Evolutionary conservation across 2,329 filamentous ascomycete species (phyloP).

Genomic region (Arthrinium phaeospermum): DNA sequence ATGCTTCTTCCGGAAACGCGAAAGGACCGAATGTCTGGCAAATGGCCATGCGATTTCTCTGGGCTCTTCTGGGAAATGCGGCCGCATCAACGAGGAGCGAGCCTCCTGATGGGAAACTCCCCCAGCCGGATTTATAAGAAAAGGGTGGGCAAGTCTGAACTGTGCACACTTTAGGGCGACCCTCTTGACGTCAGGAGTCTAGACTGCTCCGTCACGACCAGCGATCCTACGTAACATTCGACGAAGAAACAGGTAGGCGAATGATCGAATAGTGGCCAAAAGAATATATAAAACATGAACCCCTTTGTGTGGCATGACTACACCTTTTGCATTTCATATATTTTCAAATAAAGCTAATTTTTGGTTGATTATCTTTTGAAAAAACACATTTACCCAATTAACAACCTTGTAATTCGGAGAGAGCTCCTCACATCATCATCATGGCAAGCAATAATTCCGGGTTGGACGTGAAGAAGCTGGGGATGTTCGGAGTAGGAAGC

Average conservation of each 20-base stretch:
- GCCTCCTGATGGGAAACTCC: background rate
- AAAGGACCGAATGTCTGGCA: background rate
- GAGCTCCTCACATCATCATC: background rate
- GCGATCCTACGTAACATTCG: background rate
- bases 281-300: background rate
- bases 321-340: no score
- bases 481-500: conserved; percentile 62
- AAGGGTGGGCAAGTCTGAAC: conserved; percentile 8
- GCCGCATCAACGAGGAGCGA: background rate
- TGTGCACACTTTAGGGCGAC: background rate
- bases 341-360: no score
- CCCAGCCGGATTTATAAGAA: background rate
- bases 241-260: background rate
- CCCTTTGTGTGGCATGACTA: no score
- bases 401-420: no score
- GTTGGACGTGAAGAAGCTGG: conserved; percentile 41
- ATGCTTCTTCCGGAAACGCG: background rate
- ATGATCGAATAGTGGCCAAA: background rate
- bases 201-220: background rate
- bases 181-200: conserved; percentile 14
- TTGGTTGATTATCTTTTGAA: no score
- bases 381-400: background rate
- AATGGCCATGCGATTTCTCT: background rate
- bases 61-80: background rate
- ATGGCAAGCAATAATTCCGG: background rate